Percentiles rank a stretch among this genome's conserved stretches.
Evolutionary conservation across 1,284 basidiomycete genomes (phyloP).

Genomic region (Malassezia sympodialis): DNA sequence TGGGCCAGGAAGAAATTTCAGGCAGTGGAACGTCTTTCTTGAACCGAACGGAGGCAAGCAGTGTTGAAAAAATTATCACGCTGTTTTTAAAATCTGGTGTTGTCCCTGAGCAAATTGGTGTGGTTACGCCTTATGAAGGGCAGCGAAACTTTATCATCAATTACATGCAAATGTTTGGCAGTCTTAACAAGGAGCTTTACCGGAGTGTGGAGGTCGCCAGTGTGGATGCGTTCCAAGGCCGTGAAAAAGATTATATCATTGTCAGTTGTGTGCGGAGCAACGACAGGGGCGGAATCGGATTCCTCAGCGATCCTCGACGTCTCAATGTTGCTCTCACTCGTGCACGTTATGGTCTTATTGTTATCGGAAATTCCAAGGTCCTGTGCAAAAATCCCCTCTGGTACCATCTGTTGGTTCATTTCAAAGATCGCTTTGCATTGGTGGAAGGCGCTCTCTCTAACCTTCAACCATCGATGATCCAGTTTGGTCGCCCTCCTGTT

Average conservation of each 20-base stretch:
- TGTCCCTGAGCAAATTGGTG: conserved; percentile 85
- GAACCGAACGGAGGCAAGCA: conserved; percentile 95
- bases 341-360: conserved; percentile 95
- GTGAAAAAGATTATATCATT: conserved; percentile 99
- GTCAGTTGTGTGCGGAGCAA: conserved; percentile 97
- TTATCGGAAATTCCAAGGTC: conserved; percentile 95
- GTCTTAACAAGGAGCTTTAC: conserved; percentile 95
- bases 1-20: conserved; percentile 97
- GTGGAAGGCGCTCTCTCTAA: conserved; percentile 96
- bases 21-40: conserved; percentile 96
- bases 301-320: conserved; percentile 92
- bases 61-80: conserved; percentile 98
- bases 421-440: conserved; percentile 87
- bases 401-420: conserved; percentile 96
- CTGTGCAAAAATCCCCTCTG: conserved; percentile 81
- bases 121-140: conserved; percentile 97
- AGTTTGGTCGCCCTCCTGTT: conserved; percentile 60
- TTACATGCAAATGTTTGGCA: conserved; percentile 98
- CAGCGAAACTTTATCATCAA: conserved; percentile 98
- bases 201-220: conserved; percentile 98
- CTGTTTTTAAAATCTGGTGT: conserved; percentile 99
- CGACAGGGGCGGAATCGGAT: conserved; percentile 98
- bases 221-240: conserved; percentile 97
- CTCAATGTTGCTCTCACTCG: conserved; percentile 93
- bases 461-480: conserved; percentile 94